Evolutionary conservation across 495 filamentous ascomycete species (phyloP), one percentile per base, ranked within the genome.

Genomic region (Annulohypoxylon bovei): DNA sequence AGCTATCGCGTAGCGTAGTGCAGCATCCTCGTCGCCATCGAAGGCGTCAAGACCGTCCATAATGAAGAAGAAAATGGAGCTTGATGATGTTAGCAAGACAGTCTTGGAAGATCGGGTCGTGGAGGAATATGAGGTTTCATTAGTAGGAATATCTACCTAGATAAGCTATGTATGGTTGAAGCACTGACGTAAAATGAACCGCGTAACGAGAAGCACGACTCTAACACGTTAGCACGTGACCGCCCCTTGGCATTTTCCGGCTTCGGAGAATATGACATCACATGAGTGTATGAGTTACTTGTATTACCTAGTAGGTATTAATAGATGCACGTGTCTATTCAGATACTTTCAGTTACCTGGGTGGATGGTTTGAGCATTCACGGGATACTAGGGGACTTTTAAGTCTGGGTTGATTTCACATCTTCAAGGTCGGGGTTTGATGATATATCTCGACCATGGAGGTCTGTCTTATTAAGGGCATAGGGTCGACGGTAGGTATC

Each of bases 21-120:
- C 81, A 30, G 82, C 82, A 32, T 85, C 83, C 23, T 84, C 81
- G 25, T 83, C 81, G 5, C 63, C 74, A 28, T 65, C 72, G 44
- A 75, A 72, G 14, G 62, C 54, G 28, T 74, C 42, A 5, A 59
- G 25, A 23, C 47, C 37, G 37, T 75, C 69, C 75, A 77, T 77
- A 12, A 52, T 67, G n/a, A 32, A 14, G 1, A n/a, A 30, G 25
- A 6, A 39, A 23, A n/a, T 56, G 8, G 6, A 20, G 18, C 6
- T 2, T n/a, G 1, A 56, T 7, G 18, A 39, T 22, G 16, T 6
- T 32, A 14, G 7, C 18, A 58, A 27, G 7, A 53, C 2, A 16
- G 5, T 6, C 16, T 18, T 6, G 8, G 6, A 35, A 32, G 20
- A 9, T 32, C 11, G 11, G 5, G 5, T 23, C 23, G 22, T 37